A percentile compares a stretch with the other conserved stretches of the same genome.
phyloP scores from a whole-genome alignment of 2,329 filamentous ascomycete species.

The Apiospora kogelbergensis region DNA sequence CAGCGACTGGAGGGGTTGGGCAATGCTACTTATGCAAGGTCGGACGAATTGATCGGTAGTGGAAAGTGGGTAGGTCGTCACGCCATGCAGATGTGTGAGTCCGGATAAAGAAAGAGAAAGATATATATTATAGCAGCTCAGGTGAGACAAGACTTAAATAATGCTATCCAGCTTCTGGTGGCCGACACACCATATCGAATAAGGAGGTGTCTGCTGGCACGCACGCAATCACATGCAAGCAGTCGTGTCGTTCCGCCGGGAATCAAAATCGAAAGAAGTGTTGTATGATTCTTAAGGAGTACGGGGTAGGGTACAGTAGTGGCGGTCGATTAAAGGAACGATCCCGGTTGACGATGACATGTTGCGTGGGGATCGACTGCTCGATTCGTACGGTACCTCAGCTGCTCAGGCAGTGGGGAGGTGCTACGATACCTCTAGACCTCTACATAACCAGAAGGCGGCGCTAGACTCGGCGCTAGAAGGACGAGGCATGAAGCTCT shows the following conservation, averaged over 20 bases:
- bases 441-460: not conserved
- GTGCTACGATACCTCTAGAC: not conserved
- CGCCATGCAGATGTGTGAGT: not conserved
- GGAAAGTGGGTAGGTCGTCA: constrained; percentile 8
- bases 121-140: not conserved
- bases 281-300: not conserved
- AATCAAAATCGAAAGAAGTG: not conserved
- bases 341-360: constrained; percentile 9
- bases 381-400: not conserved
- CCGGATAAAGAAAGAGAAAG: not conserved
- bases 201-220: not conserved
- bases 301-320: not conserved
- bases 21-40: constrained; percentile 7
- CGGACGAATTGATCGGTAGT: not conserved
- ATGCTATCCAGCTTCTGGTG: not conserved
- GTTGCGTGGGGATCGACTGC: constrained; percentile 8
- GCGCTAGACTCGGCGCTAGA: constrained; percentile 1
- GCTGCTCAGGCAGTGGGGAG: too few species aligned
- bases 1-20: not conserved
- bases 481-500: not conserved
- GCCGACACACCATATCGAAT: not conserved
- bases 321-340: not conserved
- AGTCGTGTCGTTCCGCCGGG: not conserved
- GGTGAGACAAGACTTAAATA: constrained; percentile 1
- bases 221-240: not conserved